A percentile compares a stretch with the other conserved stretches of the same genome.
These are phyloP conservation scores for Aspergillus sclerotioniger DNA, from an alignment of 495 filamentous ascomycete genomes.

Conservation along the genomic window DNA sequence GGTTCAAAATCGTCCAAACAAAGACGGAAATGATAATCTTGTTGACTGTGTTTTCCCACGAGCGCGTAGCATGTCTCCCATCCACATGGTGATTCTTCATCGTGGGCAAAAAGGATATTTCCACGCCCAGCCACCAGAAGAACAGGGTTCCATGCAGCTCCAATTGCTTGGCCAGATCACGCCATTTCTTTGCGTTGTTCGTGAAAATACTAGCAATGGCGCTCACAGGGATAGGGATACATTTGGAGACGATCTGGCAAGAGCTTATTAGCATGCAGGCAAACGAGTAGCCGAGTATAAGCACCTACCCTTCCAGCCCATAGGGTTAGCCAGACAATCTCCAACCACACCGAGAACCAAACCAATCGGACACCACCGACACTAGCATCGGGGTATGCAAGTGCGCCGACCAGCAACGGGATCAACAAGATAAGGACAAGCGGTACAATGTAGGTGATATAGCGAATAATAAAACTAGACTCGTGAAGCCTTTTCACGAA, in stretches of 20 bases:
- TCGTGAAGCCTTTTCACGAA: constrained; percentile 67
- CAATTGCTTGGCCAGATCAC: constrained; percentile 80
- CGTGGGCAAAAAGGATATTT: constrained; percentile 58
- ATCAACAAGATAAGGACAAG: constrained; percentile 71
- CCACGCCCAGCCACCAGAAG: constrained; percentile 86
- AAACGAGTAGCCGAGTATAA: not conserved
- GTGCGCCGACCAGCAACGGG: constrained; percentile 73
- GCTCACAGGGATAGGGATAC: constrained; percentile 65
- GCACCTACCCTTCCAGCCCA: constrained; percentile 71
- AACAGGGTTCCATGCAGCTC: constrained; percentile 86
- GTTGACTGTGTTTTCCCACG: constrained; percentile 78
- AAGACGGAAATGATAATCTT: constrained; percentile 85
- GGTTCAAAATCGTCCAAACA: constrained; percentile 75
- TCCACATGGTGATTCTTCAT: constrained; percentile 73
- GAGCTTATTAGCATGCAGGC: not conserved
- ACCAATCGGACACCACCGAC: constrained; percentile 75
- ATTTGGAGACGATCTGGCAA: constrained; percentile 66
- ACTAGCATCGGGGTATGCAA: constrained; percentile 60
- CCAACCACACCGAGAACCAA: constrained; percentile 95
- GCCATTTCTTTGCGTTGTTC: constrained; percentile 92
- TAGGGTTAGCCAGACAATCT: constrained; percentile 87
- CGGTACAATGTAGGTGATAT: constrained; percentile 83
- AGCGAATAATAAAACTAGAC: constrained; percentile 77
- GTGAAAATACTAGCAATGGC: constrained; percentile 73
- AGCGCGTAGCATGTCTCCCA: constrained; percentile 46